Base-by-base conservation (phyloP, 2,329 filamentous ascomycete genomes). In the Hymenoscyphus salicellus region DNA sequence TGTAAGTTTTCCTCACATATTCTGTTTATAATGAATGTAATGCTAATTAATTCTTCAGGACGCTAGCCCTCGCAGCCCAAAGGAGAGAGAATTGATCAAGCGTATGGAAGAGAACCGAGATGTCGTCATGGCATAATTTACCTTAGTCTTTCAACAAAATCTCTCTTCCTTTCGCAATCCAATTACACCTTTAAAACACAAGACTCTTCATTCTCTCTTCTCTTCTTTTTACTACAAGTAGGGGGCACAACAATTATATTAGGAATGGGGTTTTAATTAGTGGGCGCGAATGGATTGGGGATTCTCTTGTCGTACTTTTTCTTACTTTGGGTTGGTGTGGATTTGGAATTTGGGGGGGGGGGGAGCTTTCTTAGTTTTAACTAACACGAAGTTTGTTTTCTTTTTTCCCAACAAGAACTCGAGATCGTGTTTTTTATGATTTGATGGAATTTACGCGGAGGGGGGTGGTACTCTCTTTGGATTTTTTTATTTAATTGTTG, bases 11-110 rank as follows among this genome's bases (percentile, higher is more conserved):
- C 28, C 20, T 1, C 10, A 17, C 16, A 20, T 38, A 30, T 17
- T 23, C 16, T 16, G n/a, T 38, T 49, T 20, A 7, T 8, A 26
- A 26, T 23, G 20, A 52, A 52, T 52, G 7, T 26, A n/a, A 20
- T 52, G 26, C 46, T 52, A 26, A 52, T 52, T 52, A 8, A 14
- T 52, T 14, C 7, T n/a, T 14, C 10, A 73, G 72, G 84, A 86
- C 70, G 82, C 83, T 46, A 83, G 84, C 72, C 84, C 84, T 26
- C 77, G 84, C 46, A 85, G 82, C 70, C 83, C 83, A 49, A 81
- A 81, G 70, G 84, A 86, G 76, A 79, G 84, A 70, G 84, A 86
- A 74, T 77, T 86, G 73, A 82, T 86, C 63, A 80, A 83, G 71
- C 77, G 83, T 68, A 77, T 86, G 71, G 84, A 86, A 71, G 82